phyloP scores from a whole-genome alignment of 208 protist species.

The Wallacemonas rigidus region DNA sequence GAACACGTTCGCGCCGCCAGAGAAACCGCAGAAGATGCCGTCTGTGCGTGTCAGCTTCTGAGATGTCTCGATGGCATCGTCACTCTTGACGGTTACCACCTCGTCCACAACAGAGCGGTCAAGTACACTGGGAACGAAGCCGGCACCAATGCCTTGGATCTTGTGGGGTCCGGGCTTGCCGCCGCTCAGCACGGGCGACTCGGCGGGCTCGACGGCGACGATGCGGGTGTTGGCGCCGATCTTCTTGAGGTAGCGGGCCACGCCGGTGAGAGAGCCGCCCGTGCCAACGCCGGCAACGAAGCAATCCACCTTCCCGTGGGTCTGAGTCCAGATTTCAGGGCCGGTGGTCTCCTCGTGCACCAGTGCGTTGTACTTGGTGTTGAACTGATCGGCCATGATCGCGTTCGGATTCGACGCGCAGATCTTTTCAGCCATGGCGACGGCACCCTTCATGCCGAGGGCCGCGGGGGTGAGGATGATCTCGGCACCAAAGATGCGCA shows the following conservation, averaged over 20 bases:
- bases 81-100: slow-evolving; percentile 68
- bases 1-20: slow-evolving; percentile 80
- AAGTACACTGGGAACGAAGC: slow-evolving; percentile 84
- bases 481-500: slow-evolving; percentile 87
- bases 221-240: slow-evolving; percentile 49
- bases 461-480: slow-evolving; percentile 89
- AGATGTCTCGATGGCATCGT: slow-evolving; percentile 70
- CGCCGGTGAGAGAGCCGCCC: slow-evolving; percentile 83
- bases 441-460: slow-evolving; percentile 89
- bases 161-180: slow-evolving; percentile 83
- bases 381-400: slow-evolving; percentile 86
- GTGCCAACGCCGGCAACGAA: slow-evolving; percentile 91
- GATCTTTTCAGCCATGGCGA: slow-evolving; percentile 82
- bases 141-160: slow-evolving; percentile 92
- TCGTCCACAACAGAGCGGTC: slow-evolving; percentile 69
- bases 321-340: slow-evolving; percentile 87
- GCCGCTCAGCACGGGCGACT: slow-evolving; percentile 85
- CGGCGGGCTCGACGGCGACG: slow-evolving; percentile 83
- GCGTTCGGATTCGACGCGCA: slow-evolving; percentile 68
- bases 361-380: slow-evolving; percentile 82
- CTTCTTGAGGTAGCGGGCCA: slow-evolving; percentile 72
- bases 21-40: slow-evolving; percentile 86
- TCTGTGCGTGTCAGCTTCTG: slow-evolving; percentile 77
- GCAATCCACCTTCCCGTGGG: slow-evolving; percentile 77
- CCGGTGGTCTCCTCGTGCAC: slow-evolving; percentile 92